Conservation (phyloP, 257 asterid species). For the Solanum pennellii region DNA sequence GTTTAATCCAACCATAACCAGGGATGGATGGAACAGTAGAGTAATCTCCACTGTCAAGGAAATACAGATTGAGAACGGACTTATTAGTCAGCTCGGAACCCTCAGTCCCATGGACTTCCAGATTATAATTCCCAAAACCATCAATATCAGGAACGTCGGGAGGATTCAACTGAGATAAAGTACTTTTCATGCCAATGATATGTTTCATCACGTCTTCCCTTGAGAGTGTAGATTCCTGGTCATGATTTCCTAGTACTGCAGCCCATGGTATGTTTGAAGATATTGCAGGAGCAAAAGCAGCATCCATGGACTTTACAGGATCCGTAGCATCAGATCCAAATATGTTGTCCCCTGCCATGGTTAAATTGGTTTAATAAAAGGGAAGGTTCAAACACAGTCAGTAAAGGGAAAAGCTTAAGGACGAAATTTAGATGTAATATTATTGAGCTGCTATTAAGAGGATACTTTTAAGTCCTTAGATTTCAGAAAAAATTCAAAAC, state of each 20-base stretch:
- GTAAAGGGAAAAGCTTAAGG: not conserved
- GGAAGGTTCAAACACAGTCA: not conserved
- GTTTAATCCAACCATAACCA: constrained; percentile 90
- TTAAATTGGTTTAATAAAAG: not conserved
- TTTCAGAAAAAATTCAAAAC: not conserved
- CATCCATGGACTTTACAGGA: constrained; percentile 62
- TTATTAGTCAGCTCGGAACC: constrained; percentile 49
- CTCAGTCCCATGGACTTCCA: constrained; percentile 64
- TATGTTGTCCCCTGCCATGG: constrained; percentile 74
- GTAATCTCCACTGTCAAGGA: constrained; percentile 91
- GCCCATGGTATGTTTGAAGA: constrained; percentile 77
- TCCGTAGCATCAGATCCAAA: constrained; percentile 65
- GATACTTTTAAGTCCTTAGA: not conserved
- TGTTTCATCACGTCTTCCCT: constrained; percentile 76
- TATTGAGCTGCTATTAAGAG: not conserved
- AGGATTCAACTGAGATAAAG: constrained; percentile 67
- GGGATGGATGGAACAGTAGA: constrained; percentile 67
- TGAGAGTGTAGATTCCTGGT: constrained; percentile 72
- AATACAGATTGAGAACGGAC: constrained; percentile 73
- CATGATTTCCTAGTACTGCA: constrained; percentile 91
- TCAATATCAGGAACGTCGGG: constrained; percentile 38
- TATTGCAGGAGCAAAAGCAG: constrained; percentile 80
- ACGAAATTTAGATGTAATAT: not conserved
- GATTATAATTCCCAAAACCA: constrained; percentile 85
- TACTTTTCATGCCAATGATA: constrained; percentile 61